Conservation (phyloP, 179 eudicot species). For the Actinidia polygama region DNA sequence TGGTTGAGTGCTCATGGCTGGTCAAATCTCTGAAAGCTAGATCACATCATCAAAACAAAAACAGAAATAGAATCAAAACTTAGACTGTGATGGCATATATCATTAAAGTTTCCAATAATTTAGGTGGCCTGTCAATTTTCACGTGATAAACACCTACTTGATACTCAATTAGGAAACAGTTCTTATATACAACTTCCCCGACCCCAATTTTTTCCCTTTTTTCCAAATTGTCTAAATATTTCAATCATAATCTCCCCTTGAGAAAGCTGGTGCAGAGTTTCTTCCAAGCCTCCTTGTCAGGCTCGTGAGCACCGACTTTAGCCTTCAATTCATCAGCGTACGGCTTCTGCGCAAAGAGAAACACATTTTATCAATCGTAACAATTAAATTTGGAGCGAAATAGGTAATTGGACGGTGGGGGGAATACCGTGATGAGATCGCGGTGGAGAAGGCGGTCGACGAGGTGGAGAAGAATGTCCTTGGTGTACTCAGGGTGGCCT, state of each 20-base stretch:
- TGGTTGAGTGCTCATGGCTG: no score
- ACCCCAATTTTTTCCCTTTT: not conserved
- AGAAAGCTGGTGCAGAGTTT: conserved; percentile 74
- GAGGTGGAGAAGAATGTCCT: conserved; percentile 77
- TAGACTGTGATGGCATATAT: not conserved
- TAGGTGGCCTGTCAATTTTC: not conserved
- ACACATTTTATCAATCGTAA: not conserved
- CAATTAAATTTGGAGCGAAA: not conserved
- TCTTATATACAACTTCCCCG: not conserved
- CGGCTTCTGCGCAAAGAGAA: conserved; percentile 36
- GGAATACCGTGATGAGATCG: conserved; percentile 51
- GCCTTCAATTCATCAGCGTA: conserved; percentile 54
- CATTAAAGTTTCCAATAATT: not conserved
- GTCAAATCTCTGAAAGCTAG: no score
- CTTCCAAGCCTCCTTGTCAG: conserved; percentile 80
- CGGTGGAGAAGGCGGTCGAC: conserved; percentile 66
- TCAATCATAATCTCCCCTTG: conserved; percentile 55
- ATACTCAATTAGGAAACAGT: not conserved
- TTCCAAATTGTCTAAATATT: not conserved
- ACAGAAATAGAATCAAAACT: not conserved
- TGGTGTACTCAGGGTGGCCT: conserved; percentile 93
- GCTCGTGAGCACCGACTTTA: conserved; percentile 47
- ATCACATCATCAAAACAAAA: no score
- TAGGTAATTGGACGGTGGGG: not conserved
- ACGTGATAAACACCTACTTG: not conserved